A percentile compares a stretch with the other conserved stretches of the same genome.
phyloP scores from a whole-genome alignment of 139 green algal genomes.

The Diplosphaera chodatii region DNA sequence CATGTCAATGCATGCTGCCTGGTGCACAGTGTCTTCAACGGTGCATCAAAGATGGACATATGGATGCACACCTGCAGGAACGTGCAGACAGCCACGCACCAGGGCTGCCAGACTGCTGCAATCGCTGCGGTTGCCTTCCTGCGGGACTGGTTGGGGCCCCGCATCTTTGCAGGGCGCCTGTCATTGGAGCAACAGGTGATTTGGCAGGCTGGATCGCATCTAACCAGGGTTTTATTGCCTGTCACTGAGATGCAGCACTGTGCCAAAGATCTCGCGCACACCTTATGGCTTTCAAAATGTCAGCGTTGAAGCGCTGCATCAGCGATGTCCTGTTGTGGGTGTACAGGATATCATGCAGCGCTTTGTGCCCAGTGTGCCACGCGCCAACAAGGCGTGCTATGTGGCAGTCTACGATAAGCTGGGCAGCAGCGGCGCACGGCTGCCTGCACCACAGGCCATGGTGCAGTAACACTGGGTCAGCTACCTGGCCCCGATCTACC shows the following conservation, averaged over 20 bases:
- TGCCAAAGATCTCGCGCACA: too few species aligned
- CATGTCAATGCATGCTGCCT: too few species aligned
- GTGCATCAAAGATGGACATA: too few species aligned
- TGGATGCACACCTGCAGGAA: not conserved
- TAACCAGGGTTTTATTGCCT: too few species aligned
- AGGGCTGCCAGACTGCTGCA: conserved; percentile 59
- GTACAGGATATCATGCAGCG: conserved; percentile 18
- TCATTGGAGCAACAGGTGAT: conserved; percentile 43
- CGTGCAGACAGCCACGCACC: conserved; percentile 4
- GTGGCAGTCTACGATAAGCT: not conserved
- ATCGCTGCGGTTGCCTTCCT: conserved; percentile 41
- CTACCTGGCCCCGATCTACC: too few species aligned
- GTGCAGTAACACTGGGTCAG: too few species aligned
- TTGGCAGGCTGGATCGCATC: too few species aligned
- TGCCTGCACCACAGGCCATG: not conserved
- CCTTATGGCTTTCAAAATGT: too few species aligned
- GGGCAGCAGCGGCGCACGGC: not conserved
- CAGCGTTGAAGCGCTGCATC: too few species aligned
- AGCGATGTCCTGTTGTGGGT: too few species aligned
- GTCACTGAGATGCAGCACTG: too few species aligned
- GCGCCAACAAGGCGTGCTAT: not conserved
- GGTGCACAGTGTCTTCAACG: too few species aligned
- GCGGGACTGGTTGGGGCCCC: conserved; percentile 58
- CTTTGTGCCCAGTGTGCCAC: not conserved
- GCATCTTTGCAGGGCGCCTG: conserved; percentile 53